Evolutionary conservation across 2,329 filamentous ascomycete species (phyloP).

Genomic region (Pyricularia grisea): DNA sequence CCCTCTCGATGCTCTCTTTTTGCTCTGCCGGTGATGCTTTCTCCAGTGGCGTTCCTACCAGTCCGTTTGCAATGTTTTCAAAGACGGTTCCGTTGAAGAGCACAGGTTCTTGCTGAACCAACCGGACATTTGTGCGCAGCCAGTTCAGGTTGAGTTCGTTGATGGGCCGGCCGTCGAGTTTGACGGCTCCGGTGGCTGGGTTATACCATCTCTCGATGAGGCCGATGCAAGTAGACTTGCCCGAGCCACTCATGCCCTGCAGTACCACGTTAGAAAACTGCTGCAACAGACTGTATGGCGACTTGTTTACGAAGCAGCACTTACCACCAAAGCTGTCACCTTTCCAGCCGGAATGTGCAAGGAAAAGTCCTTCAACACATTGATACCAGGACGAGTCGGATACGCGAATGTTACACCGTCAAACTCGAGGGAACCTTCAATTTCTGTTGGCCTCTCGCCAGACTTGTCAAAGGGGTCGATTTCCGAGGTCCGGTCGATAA

Average conservation of each 20-base stretch:
- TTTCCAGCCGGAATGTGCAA: slow-evolving; percentile 34
- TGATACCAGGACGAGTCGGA: slow-evolving; percentile 30
- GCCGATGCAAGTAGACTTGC: slow-evolving; percentile 29
- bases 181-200: slow-evolving; percentile 21
- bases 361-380: slow-evolving; percentile 30
- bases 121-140: slow-evolving; percentile 52
- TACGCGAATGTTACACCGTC: slow-evolving; percentile 34
- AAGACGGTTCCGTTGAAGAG: slow-evolving; percentile 58
- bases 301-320: neutral
- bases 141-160: slow-evolving; percentile 25
- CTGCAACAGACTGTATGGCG: too few relatives aligned
- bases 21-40: slow-evolving; percentile 44
- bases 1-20: slow-evolving; percentile 45
- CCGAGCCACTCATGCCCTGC: slow-evolving; percentile 26
- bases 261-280: neutral
- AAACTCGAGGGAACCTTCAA: slow-evolving; percentile 25
- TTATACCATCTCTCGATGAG: slow-evolving; percentile 30
- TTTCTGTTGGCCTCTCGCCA: slow-evolving; percentile 20
- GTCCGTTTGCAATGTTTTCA: slow-evolving; percentile 51
- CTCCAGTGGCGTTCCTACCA: slow-evolving; percentile 43
- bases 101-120: slow-evolving; percentile 61
- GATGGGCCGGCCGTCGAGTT: slow-evolving; percentile 24
- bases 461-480: slow-evolving; percentile 25
- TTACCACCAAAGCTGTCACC: slow-evolving; percentile 29
- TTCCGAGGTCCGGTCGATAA: slow-evolving; percentile 26